These are phyloP conservation scores for Dacryopinax spathularia DNA, from an alignment of 768 basidiomycete genomes.

Conservation along the genomic window DNA sequence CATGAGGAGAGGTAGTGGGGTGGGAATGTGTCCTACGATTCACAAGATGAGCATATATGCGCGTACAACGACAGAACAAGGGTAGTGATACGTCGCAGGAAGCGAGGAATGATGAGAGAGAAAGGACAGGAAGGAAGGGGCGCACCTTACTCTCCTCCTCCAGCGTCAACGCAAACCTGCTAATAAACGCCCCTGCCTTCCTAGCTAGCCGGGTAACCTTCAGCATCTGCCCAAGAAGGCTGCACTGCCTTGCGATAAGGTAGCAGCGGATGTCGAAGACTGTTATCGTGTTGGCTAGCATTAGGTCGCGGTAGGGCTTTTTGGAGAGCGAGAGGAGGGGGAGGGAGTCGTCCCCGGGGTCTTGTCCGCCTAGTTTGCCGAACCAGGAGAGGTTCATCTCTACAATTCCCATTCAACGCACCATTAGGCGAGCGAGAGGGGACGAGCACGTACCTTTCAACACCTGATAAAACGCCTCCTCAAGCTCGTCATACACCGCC, in stretches of 20 bases:
- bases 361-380: constrained; percentile 61
- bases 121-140: constrained; percentile 1
- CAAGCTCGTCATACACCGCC: constrained; percentile 80
- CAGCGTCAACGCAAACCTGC: constrained; percentile 58
- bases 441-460: constrained; percentile 20
- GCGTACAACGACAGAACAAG: no score
- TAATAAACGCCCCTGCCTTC: constrained; percentile 61
- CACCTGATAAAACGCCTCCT: constrained; percentile 51
- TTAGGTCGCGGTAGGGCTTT: constrained; percentile 81
- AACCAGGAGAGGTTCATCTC: constrained; percentile 89
- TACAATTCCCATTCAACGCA: constrained; percentile 48
- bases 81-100: constrained; percentile 37
- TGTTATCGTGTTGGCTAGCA: constrained; percentile 78
- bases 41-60: no score
- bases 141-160: constrained; percentile 54
- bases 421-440: not conserved
- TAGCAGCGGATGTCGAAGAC: constrained; percentile 90
- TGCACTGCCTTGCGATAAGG: constrained; percentile 73
- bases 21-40: constrained; percentile 19
- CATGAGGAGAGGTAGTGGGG: constrained; percentile 78
- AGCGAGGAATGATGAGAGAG: constrained; percentile 3
- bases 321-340: constrained; percentile 63
- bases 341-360: constrained; percentile 57
- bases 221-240: constrained; percentile 54
- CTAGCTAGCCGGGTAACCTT: constrained; percentile 54